phyloP scores from a whole-genome alignment of 192 early-diverging fungal species.

The Spizellomyces punctatus region DNA sequence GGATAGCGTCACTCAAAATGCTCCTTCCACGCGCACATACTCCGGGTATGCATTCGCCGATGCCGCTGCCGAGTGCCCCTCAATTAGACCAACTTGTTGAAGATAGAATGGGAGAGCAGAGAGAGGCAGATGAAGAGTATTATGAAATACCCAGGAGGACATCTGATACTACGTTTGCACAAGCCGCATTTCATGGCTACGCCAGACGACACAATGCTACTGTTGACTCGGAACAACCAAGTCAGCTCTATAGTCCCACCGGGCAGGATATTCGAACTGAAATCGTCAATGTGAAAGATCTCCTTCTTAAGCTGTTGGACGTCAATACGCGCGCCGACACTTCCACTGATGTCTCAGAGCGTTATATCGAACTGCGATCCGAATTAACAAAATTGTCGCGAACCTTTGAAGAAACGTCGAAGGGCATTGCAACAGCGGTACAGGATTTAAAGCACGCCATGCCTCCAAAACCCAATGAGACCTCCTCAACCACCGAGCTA shows the following conservation, averaged over 20 bases:
- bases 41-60: not conserved
- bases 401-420: not conserved
- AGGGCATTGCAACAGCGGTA: not conserved
- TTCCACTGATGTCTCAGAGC: not conserved
- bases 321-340: not conserved
- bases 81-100: not conserved
- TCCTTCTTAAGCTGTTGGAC: conserved; percentile 13
- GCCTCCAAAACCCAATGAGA: not conserved
- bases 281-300: conserved; percentile 13
- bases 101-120: too few species aligned
- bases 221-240: too few species aligned
- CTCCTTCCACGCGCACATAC: not conserved
- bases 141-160: not conserved
- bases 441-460: not conserved
- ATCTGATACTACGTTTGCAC: not conserved
- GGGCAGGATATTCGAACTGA: conserved; percentile 5
- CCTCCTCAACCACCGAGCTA: conserved; percentile 4
- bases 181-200: not conserved
- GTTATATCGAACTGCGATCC: not conserved
- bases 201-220: not conserved
- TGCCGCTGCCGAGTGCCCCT: not conserved
- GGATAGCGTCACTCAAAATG: not conserved
- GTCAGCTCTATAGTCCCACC: too few species aligned
- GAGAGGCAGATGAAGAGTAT: conserved; percentile 1
- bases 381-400: not conserved